phyloP scores from a whole-genome alignment of 805 yeast species.

The Candida stauntonica region DNA sequence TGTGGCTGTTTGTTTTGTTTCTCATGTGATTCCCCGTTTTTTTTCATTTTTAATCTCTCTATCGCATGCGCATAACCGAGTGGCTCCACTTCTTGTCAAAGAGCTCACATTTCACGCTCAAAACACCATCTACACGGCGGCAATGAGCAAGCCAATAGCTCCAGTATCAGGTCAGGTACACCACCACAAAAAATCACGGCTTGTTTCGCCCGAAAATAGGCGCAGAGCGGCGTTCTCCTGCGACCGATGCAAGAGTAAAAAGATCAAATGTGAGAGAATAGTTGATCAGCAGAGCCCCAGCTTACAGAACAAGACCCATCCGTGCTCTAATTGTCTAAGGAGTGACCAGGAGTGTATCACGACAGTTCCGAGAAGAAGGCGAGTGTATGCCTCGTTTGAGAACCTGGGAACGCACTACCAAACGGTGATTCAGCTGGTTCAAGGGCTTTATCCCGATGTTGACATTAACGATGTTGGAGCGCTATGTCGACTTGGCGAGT shows the following conservation, averaged over 20 bases:
- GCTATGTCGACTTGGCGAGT: slow-evolving; percentile 29
- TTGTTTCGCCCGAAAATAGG: slow-evolving; percentile 35
- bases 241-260: slow-evolving; percentile 41
- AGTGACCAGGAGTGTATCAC: slow-evolving; percentile 38
- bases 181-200: too few relatives aligned
- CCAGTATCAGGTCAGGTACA: too few relatives aligned
- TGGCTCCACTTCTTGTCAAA: too few relatives aligned
- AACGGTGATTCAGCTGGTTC: slow-evolving; percentile 35
- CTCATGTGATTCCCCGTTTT: too few relatives aligned
- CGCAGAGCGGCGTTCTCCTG: slow-evolving; percentile 42
- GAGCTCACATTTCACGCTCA: too few relatives aligned
- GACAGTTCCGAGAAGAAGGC: slow-evolving; percentile 37
- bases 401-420: slow-evolving; percentile 41
- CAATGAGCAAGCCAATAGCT: too few relatives aligned
- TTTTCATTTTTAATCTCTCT: too few relatives aligned
- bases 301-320: slow-evolving; percentile 30
- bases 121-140: too few relatives aligned
- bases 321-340: slow-evolving; percentile 36
- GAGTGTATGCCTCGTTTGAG: slow-evolving; percentile 39
- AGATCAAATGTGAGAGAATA: slow-evolving; percentile 38
- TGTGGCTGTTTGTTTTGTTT: too few relatives aligned
- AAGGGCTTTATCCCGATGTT: slow-evolving; percentile 40
- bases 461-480: slow-evolving; percentile 41
- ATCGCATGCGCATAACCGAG: too few relatives aligned
- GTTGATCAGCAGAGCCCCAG: slow-evolving; percentile 26